Evolutionary conservation across 1,284 basidiomycete genomes (phyloP).

Genomic region (Farysia itapuensis): DNA sequence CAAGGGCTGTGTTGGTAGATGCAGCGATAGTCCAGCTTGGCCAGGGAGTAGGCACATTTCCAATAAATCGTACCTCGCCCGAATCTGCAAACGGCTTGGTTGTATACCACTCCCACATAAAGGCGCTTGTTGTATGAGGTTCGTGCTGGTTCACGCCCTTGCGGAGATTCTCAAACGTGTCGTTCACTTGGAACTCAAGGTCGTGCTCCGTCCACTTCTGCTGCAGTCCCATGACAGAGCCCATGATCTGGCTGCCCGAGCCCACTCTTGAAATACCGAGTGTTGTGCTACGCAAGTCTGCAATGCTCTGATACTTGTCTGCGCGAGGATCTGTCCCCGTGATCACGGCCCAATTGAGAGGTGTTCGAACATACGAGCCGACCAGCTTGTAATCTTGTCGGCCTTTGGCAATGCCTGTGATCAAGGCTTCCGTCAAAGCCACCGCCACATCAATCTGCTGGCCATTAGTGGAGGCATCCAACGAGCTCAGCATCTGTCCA

Average conservation of each 20-base stretch:
- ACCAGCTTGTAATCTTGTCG: slow-evolving; percentile 84
- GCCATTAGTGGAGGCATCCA: slow-evolving; percentile 29
- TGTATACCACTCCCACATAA: slow-evolving; percentile 80
- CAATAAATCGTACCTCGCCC: slow-evolving; percentile 78
- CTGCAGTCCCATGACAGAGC: slow-evolving; percentile 85
- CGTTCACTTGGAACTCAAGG: slow-evolving; percentile 48
- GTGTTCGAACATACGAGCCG: slow-evolving; percentile 77
- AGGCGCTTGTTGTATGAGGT: slow-evolving; percentile 12
- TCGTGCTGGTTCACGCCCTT: slow-evolving; percentile 73
- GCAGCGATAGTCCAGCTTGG: slow-evolving; percentile 74
- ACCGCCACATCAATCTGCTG: slow-evolving; percentile 63
- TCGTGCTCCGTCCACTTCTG: slow-evolving; percentile 52
- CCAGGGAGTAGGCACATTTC: slow-evolving; percentile 88
- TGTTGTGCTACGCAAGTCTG: slow-evolving; percentile 76
- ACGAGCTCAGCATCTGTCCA: slow-evolving; percentile 55
- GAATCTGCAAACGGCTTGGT: slow-evolving; percentile 87
- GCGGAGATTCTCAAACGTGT: slow-evolving; percentile 69
- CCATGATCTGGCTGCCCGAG: slow-evolving; percentile 90
- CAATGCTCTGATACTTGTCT: slow-evolving; percentile 69
- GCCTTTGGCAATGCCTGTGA: slow-evolving; percentile 83
- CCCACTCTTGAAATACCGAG: slow-evolving; percentile 88
- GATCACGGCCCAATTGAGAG: slow-evolving; percentile 70
- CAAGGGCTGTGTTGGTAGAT: slow-evolving; percentile 24
- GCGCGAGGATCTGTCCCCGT: slow-evolving; percentile 70
- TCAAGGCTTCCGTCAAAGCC: slow-evolving; percentile 88